A percentile compares a stretch with the other conserved stretches of the same genome.
phyloP scores from a whole-genome alignment of 225 moss, liverwort and hornwort genomes.

The Ulota crispa region DNA sequence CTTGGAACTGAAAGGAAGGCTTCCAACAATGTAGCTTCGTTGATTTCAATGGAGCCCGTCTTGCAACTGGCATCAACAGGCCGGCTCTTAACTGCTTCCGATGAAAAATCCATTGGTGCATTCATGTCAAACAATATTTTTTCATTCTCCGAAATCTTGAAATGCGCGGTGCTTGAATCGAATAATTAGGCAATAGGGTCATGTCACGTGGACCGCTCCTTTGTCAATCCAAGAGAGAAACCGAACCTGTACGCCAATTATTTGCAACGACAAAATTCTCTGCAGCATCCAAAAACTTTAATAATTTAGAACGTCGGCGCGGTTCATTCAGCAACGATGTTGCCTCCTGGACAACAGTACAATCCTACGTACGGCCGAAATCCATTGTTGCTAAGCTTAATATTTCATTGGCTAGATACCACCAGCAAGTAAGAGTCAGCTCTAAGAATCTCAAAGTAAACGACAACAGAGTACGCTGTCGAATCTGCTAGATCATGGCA shows the following conservation, averaged over 20 bases:
- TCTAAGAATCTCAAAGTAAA: neutral
- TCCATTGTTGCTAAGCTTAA: neutral
- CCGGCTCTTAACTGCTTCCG: conserved; percentile 43
- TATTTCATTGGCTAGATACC: neutral
- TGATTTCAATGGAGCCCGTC: conserved; percentile 48
- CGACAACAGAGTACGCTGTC: neutral
- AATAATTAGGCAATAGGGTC: conserved; percentile 19
- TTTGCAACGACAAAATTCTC: conserved; percentile 14
- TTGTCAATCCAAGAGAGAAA: conserved; percentile 3
- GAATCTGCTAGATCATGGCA: neutral
- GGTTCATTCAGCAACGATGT: neutral
- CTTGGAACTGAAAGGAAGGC: conserved; percentile 83
- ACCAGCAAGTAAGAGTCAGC: neutral
- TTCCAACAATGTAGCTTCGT: conserved; percentile 74
- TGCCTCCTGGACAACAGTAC: conserved; percentile 13
- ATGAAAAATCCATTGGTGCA: conserved; percentile 59
- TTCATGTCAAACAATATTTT: conserved; percentile 21
- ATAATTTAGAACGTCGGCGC: neutral
- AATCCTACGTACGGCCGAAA: neutral
- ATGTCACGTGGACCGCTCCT: conserved; percentile 3
- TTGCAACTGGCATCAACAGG: conserved; percentile 48
- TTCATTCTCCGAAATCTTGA: conserved; percentile 41
- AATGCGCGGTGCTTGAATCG: conserved; percentile 23
- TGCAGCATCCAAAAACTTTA: neutral
- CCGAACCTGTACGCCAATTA: conserved; percentile 17